These are phyloP conservation scores for Plasmodium blacklocki DNA, from an alignment of 169 alveolate genomes.

Conservation along the genomic window DNA sequence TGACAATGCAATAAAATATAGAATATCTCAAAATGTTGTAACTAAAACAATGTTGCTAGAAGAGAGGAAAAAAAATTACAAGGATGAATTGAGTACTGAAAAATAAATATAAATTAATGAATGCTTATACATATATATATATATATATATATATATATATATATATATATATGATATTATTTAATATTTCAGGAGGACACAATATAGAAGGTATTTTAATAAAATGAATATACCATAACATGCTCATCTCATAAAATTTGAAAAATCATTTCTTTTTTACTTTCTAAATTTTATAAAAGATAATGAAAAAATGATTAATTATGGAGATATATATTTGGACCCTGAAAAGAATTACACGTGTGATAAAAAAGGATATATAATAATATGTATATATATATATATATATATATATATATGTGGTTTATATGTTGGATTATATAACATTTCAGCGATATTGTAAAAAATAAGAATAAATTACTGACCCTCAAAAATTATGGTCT, in stretches of 20 bases:
- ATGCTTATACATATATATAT: background rate
- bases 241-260: too few species aligned
- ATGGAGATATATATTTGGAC: constrained; percentile 29
- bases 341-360: constrained; percentile 66
- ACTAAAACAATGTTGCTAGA: constrained; percentile 37
- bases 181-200: constrained; percentile 5
- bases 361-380: background rate
- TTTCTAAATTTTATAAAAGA: constrained; percentile 1
- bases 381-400: background rate
- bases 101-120: background rate
- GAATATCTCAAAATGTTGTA: constrained; percentile 36
- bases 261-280: background rate
- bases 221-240: background rate
- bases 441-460: constrained; percentile 57
- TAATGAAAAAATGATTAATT: constrained; percentile 5
- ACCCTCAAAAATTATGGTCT: constrained; percentile 71
- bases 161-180: background rate
- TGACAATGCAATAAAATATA: constrained; percentile 22
- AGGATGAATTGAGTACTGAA: constrained; percentile 34
- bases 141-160: background rate
- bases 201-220: background rate
- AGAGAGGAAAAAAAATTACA: constrained; percentile 29
- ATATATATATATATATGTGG: background rate
- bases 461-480: constrained; percentile 43
- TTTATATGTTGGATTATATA: background rate